Percentiles rank a stretch among this genome's conserved stretches.
Conservation (phyloP, 108 stramenopile genomes). For the Bacterosira constricta region DNA sequence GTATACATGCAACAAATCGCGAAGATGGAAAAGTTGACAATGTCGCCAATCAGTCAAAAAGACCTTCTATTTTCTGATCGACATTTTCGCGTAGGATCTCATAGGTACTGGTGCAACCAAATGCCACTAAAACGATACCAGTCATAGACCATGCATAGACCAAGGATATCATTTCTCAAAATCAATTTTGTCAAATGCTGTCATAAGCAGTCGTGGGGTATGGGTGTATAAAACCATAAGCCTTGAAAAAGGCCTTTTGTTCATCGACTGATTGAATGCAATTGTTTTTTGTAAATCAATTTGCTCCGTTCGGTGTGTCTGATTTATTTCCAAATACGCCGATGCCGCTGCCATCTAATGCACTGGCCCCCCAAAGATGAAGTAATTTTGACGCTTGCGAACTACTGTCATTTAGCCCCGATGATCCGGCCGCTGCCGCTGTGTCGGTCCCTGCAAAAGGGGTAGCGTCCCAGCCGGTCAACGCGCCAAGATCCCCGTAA, state of each 20-base stretch:
- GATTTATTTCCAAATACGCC: neutral
- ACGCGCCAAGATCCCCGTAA: slow-evolving; percentile 17
- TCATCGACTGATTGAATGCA: neutral
- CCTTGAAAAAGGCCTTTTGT: neutral
- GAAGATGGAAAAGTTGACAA: no score
- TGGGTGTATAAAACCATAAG: neutral
- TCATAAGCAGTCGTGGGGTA: neutral
- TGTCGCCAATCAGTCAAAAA: no score
- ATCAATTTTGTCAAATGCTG: neutral
- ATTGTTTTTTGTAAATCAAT: slow-evolving; percentile 1
- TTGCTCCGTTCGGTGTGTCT: slow-evolving; percentile 2
- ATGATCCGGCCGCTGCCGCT: neutral
- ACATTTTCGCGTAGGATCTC: no score
- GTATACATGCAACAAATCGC: no score
- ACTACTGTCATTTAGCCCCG: slow-evolving; percentile 1
- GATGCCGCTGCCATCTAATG: slow-evolving; percentile 8
- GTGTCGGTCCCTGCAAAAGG: slow-evolving; percentile 10
- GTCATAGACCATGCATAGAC: no score
- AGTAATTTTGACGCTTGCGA: slow-evolving; percentile 8
- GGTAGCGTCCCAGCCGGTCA: slow-evolving; percentile 38
- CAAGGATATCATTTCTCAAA: neutral
- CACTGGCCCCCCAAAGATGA: slow-evolving; percentile 34
- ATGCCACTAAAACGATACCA: no score
- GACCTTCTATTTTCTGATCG: no score
- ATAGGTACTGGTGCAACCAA: no score